Evolutionary conservation across 2,329 filamentous ascomycete species (phyloP).

Genomic region (Alternaria gaisen): DNA sequence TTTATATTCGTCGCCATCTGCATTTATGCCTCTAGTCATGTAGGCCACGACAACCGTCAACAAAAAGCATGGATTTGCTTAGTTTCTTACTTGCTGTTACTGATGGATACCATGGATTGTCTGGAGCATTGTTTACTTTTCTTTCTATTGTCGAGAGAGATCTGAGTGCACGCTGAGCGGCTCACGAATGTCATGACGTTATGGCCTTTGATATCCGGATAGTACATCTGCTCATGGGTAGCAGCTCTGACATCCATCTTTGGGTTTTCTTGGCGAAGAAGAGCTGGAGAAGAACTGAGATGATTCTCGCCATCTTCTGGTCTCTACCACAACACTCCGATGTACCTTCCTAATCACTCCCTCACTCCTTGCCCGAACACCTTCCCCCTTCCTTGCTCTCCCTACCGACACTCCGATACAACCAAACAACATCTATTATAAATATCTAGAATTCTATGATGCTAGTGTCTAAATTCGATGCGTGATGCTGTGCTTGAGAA

Average conservation of each 20-base stretch:
- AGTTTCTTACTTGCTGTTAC: conserved; percentile 41
- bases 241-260: conserved; percentile 40
- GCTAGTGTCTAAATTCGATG: background rate
- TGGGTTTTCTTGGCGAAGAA: conserved; percentile 28
- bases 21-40: conserved; percentile 7
- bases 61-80: conserved; percentile 48
- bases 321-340: conserved; percentile 10
- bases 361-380: conserved; percentile 21
- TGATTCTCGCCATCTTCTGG: conserved; percentile 21
- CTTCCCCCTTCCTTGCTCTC: conserved; percentile 18
- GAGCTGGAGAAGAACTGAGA: conserved; percentile 22
- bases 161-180: conserved; percentile 50
- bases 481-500: background rate
- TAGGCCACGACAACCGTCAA: conserved; percentile 17
- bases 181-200: conserved; percentile 55
- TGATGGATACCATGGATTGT: conserved; percentile 47
- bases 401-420: conserved; percentile 19
- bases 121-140: conserved; percentile 42
- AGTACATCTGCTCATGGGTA: conserved; percentile 44
- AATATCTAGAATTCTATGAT: conserved; percentile 5
- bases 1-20: conserved; percentile 9
- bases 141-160: conserved; percentile 39
- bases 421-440: conserved; percentile 22
- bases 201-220: conserved; percentile 52
- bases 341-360: conserved; percentile 30